A percentile compares a stretch with the other conserved stretches of the same genome.
Evolutionary conservation across 2,329 filamentous ascomycete species (phyloP).

Genomic region (Elsinoe batatas): DNA sequence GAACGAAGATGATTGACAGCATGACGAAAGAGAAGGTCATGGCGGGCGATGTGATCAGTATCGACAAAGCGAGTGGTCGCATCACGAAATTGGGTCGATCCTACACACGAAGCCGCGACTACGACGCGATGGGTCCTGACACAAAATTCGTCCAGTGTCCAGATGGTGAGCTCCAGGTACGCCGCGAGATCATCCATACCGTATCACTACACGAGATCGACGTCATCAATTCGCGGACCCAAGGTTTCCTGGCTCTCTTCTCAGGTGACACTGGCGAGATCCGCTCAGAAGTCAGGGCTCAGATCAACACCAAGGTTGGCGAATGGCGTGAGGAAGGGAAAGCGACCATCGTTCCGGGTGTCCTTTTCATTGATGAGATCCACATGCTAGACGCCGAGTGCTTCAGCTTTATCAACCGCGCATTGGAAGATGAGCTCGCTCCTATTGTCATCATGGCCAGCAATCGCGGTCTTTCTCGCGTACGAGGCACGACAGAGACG

Average conservation of each 20-base stretch:
- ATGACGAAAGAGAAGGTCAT: conserved; percentile 99
- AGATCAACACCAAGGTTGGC: conserved; percentile 97
- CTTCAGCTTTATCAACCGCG: conserved; percentile 97
- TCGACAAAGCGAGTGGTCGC: conserved; percentile 96
- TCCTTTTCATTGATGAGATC: conserved; percentile 96
- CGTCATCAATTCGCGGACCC: conserved; percentile 97
- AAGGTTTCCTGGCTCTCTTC: conserved; percentile 94
- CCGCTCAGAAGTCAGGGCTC: conserved; percentile 88
- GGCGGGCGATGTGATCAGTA: conserved; percentile 95
- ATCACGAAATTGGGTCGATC: conserved; percentile 95
- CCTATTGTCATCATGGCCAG: conserved; percentile 99
- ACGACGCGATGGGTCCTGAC: conserved; percentile 97
- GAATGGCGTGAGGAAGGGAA: conserved; percentile 99
- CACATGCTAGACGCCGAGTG: conserved; percentile 99
- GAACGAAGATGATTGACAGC: conserved; percentile 98
- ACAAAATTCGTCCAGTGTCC: conserved; percentile 97
- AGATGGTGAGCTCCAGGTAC: conserved; percentile 92
- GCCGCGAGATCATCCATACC: conserved; percentile 93
- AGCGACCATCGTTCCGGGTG: conserved; percentile 92
- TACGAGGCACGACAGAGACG: conserved; percentile 85
- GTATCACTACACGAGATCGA: conserved; percentile 97
- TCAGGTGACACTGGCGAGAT: conserved; percentile 98
- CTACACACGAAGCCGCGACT: conserved; percentile 89
- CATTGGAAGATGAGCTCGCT: conserved; percentile 85
- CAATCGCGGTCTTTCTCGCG: conserved; percentile 84